These are phyloP conservation scores for Salmacisia buchloeana DNA, from an alignment of 1,284 basidiomycete genomes.

Conservation along the genomic window DNA sequence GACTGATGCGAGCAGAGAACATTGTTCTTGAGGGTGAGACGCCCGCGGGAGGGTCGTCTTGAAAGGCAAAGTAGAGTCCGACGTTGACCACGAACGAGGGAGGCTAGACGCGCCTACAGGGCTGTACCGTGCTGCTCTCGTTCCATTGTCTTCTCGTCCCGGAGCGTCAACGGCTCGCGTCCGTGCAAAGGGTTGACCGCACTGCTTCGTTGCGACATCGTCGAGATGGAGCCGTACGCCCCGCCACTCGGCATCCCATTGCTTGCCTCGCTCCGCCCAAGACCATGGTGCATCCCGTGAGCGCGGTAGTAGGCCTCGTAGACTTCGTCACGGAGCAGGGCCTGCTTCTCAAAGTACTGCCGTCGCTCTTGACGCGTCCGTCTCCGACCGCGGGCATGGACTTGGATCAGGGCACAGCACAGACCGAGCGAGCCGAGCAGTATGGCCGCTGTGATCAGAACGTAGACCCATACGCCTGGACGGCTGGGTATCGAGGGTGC, in stretches of 20 bases:
- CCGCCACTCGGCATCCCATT: not conserved
- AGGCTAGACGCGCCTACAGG: not conserved
- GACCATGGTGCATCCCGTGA: not conserved
- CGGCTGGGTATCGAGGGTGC: not conserved
- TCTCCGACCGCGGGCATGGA: not conserved
- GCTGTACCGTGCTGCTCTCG: not conserved
- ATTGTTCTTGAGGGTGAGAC: no score
- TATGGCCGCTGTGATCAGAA: not conserved
- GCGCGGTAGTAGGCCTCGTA: slow-evolving; percentile 3
- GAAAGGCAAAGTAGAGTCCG: no score
- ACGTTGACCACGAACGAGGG: not conserved
- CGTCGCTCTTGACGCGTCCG: not conserved
- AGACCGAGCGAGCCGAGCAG: not conserved
- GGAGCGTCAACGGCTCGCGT: not conserved
- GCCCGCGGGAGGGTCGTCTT: no score
- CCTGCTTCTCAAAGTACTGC: slow-evolving; percentile 3
- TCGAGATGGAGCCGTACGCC: not conserved
- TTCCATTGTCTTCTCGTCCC: not conserved
- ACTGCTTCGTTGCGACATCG: slow-evolving; percentile 1
- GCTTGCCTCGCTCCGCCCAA: not conserved
- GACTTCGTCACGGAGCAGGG: not conserved
- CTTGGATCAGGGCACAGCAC: slow-evolving; percentile 1
- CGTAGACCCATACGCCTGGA: not conserved
- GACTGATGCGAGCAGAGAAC: no score
- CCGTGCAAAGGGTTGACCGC: not conserved